phyloP scores from a whole-genome alignment of 2,329 filamentous ascomycete genomes.

The Dendryphion nanum region DNA sequence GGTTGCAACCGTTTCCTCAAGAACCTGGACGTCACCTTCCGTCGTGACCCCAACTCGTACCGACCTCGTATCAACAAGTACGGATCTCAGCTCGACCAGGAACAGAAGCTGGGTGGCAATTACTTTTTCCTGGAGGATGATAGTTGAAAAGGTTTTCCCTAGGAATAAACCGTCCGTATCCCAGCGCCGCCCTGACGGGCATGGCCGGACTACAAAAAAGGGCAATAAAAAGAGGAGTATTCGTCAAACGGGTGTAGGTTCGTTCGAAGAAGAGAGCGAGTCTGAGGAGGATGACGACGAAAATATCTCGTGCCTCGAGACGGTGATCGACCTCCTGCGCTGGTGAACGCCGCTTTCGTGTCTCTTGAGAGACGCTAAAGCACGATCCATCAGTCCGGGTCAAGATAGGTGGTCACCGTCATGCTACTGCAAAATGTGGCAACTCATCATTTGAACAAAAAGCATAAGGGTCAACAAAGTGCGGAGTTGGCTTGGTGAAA shows the following conservation, averaged over 20 bases:
- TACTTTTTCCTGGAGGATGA: constrained; percentile 97
- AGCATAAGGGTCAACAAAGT: no score
- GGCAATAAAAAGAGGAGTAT: constrained; percentile 36
- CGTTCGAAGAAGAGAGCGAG: constrained; percentile 56
- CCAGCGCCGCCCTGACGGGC: constrained; percentile 39
- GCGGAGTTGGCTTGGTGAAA: no score
- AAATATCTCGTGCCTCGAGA: constrained; percentile 55
- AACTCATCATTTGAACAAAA: no score
- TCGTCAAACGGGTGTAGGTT: constrained; percentile 27
- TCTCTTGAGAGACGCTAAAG: neutral
- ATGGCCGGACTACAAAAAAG: constrained; percentile 37
- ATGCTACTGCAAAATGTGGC: no score
- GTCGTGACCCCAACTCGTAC: constrained; percentile 93
- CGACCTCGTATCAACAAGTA: constrained; percentile 98
- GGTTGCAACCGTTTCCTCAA: constrained; percentile 97
- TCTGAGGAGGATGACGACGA: constrained; percentile 63
- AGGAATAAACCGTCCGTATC: constrained; percentile 40
- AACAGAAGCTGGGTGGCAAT: constrained; percentile 92
- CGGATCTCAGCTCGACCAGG: constrained; percentile 93
- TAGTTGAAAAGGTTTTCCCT: constrained; percentile 64
- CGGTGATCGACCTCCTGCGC: constrained; percentile 66
- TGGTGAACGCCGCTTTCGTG: neutral
- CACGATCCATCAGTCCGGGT: constrained; percentile 38
- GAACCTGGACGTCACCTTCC: constrained; percentile 97
- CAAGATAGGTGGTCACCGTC: constrained; percentile 58